Percentiles rank a stretch among this genome's conserved stretches.
These are phyloP conservation scores for Crotalaria pallida DNA, from an alignment of 306 rosid species.

Conservation along the genomic window DNA sequence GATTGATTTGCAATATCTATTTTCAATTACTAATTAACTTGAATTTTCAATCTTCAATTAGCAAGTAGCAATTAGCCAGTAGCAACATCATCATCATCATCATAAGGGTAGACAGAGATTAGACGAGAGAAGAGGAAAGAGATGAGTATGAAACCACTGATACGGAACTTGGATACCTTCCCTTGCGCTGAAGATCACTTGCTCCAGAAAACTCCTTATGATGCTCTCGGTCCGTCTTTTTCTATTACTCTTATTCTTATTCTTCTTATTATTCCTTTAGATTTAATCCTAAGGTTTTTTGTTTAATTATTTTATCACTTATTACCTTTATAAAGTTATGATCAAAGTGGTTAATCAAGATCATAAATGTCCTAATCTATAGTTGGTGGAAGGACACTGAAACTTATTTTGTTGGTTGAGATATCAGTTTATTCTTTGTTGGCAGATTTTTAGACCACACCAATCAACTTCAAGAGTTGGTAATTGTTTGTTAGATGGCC, in stretches of 20 bases:
- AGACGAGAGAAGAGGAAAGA: not conserved
- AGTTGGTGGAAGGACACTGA: not conserved
- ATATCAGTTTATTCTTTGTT: not conserved
- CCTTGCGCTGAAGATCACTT: slow-evolving; percentile 97
- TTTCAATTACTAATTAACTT: too few relatives aligned
- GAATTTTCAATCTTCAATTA: too few relatives aligned
- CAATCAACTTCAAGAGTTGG: not conserved
- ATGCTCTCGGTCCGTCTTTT: slow-evolving; percentile 67
- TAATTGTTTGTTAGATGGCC: not conserved
- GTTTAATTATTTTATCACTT: too few relatives aligned
- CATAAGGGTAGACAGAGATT: too few relatives aligned
- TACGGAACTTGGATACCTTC: slow-evolving; percentile 83
- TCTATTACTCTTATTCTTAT: not conserved
- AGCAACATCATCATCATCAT: too few relatives aligned
- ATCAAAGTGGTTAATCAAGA: not conserved
- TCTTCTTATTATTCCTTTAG: not conserved
- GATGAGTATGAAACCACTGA: slow-evolving; percentile 75
- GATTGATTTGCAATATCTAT: too few relatives aligned
- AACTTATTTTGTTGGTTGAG: slow-evolving; percentile 7
- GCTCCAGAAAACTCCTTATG: slow-evolving; percentile 87
- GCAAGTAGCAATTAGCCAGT: too few relatives aligned
- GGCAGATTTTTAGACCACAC: not conserved
- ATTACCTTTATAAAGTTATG: not conserved
- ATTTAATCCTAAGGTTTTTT: not conserved
- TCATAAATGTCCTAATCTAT: not conserved